phyloP scores from a whole-genome alignment of 306 rosid species.

The Pachyrhizus erosus region DNA sequence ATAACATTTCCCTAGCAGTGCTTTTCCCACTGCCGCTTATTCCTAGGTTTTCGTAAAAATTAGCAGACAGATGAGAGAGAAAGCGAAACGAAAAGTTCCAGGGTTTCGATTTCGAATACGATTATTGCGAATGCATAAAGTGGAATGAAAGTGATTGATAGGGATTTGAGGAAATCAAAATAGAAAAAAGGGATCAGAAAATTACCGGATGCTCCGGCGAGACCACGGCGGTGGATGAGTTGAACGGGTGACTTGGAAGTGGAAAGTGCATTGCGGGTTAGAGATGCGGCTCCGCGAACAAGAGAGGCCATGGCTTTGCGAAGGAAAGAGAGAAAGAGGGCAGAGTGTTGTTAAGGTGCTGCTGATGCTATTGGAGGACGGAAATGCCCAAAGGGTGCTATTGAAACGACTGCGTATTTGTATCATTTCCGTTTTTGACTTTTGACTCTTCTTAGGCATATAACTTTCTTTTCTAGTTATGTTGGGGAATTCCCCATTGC shows the following conservation, averaged over 20 bases:
- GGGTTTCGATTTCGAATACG: neutral
- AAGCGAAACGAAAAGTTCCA: neutral
- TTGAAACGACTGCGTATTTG: constrained; percentile 22
- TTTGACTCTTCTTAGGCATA: too few relatives aligned
- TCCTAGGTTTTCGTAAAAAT: constrained; percentile 18
- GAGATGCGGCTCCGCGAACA: constrained; percentile 74
- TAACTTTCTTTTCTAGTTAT: too few relatives aligned
- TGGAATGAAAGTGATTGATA: neutral
- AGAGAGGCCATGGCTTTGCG: constrained; percentile 70
- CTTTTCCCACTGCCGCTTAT: neutral
- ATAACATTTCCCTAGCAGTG: neutral
- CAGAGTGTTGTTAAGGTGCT: neutral
- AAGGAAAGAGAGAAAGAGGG: neutral
- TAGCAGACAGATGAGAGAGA: neutral
- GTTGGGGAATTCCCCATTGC: too few relatives aligned
- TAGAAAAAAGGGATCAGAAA: constrained; percentile 34
- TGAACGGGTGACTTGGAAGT: constrained; percentile 55
- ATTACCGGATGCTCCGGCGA: constrained; percentile 85
- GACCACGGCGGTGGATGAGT: constrained; percentile 75
- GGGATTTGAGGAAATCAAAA: neutral
- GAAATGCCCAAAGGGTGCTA: neutral
- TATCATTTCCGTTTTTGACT: too few relatives aligned
- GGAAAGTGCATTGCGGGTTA: constrained; percentile 60
- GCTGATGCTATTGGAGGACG: neutral
- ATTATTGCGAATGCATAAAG: constrained; percentile 7